These are phyloP conservation scores for Otatea glauca DNA, from an alignment of 176 grass and related monocot species.

Conservation along the genomic window DNA sequence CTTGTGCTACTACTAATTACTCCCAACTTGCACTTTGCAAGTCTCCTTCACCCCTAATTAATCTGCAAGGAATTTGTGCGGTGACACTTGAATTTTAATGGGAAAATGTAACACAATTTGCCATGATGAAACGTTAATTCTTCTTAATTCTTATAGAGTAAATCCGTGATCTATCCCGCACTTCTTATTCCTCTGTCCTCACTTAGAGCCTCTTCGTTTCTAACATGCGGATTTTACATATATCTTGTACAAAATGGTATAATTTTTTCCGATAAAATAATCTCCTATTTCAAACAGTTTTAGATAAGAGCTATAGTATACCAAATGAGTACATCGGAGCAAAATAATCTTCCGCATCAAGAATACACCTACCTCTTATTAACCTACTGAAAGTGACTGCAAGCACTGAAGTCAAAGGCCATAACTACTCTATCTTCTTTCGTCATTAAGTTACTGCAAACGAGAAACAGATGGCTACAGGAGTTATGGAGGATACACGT, in stretches of 20 bases:
- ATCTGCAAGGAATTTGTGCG: neutral
- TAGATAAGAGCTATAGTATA: too few species aligned
- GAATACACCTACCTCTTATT: neutral
- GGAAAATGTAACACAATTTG: neutral
- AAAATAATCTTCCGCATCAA: too few species aligned
- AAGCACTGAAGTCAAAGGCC: conserved; percentile 34
- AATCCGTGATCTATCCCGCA: neutral
- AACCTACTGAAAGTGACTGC: conserved; percentile 24
- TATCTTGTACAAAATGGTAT: neutral
- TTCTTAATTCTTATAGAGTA: neutral
- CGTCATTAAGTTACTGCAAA: neutral
- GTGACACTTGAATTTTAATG: neutral
- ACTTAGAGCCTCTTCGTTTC: neutral
- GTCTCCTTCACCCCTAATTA: neutral
- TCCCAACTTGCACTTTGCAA: neutral
- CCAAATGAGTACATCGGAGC: too few species aligned
- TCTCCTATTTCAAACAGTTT: too few species aligned
- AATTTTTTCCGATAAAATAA: too few species aligned
- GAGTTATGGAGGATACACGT: neutral
- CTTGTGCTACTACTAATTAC: neutral
- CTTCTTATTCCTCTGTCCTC: neutral
- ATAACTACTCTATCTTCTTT: neutral
- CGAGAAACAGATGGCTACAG: conserved; percentile 27
- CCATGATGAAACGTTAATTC: neutral
- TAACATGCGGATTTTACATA: neutral